Base-by-base conservation (phyloP, 768 basidiomycete species). In the Lactifluus pinguis region DNA sequence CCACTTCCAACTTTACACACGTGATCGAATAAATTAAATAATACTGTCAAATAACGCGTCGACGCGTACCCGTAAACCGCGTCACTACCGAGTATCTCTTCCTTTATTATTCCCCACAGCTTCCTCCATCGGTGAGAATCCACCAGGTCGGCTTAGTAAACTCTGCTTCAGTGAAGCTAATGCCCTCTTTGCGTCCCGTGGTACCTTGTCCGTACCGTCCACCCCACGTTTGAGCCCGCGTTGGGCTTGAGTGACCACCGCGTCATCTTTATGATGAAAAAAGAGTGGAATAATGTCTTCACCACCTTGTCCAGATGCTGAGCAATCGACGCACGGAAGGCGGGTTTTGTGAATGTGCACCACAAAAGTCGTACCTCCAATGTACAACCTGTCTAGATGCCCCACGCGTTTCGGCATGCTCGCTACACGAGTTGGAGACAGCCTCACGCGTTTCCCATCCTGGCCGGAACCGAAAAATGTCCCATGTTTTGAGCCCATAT, bases 401-500 rank as follows among this genome's bases (percentile, higher is more conserved):
- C 71, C 74, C 64, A 92, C 69, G 44, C 73, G 73, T 59, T 80
- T 78, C 5, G 89, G 89, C 60, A 86, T 72, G 71, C 89, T 91
- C 51, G 89, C 85, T 53, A 77, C 74, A 55, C 85, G 80, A 39
- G 85, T 70, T 44, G 81, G 79, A 36, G 89, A 90, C 49, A 92
- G 74, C 50, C 56, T 57, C 42, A 48, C 39, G 39, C 55, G 53
- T 45, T 49, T 61, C 55, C 49, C n/a, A 32, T 30, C 59, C 53
- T 72, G 69, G 30, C 55, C 44, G 49, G 67, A 56, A 11, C 70
- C 72, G 59, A 89, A 57, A 69, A 84, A 92, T 0, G 90, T 92
- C 4, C 91, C 91, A 65, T 93, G 91, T 71, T 84, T 86, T 55
- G 87, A 89, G 10, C 88, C 91, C 84, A 88, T 88, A 69, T 93